phyloP scores from a whole-genome alignment of 805 yeast species.

The Barnettozyma botsteinii region DNA sequence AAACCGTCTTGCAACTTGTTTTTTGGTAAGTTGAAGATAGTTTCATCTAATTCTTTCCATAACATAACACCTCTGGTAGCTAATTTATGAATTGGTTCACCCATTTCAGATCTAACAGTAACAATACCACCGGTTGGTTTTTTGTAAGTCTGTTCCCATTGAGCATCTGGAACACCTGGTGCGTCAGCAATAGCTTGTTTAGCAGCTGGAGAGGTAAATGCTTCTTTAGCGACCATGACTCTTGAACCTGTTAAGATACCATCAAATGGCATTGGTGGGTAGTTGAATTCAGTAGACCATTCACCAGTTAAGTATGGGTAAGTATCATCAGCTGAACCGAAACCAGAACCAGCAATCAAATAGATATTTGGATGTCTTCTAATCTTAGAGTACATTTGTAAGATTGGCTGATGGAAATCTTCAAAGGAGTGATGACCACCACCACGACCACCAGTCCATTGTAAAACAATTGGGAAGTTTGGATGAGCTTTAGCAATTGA shows the following conservation, averaged over 20 bases:
- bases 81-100: constrained; percentile 98
- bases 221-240: constrained; percentile 96
- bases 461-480: constrained; percentile 90
- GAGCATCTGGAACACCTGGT: constrained; percentile 78
- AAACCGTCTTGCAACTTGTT: constrained; percentile 78
- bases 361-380: constrained; percentile 88
- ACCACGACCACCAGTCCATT: constrained; percentile 99
- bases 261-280: constrained; percentile 99
- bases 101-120: constrained; percentile 98
- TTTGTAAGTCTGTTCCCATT: constrained; percentile 95
- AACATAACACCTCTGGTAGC: constrained; percentile 97
- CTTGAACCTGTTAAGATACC: constrained; percentile 95
- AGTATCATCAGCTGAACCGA: constrained; percentile 94
- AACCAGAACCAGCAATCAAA: constrained; percentile 96
- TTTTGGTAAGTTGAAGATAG: constrained; percentile 88
- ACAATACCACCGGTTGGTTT: constrained; percentile 95
- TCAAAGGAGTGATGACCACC: constrained; percentile 99
- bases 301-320: constrained; percentile 96
- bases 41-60: constrained; percentile 97
- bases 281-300: constrained; percentile 83
- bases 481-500: constrained; percentile 95
- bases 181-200: constrained; percentile 82
- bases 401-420: constrained; percentile 96
- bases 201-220: constrained; percentile 89
- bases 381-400: constrained; percentile 92